Evolutionary conservation across 139 green algal species (phyloP), one percentile per base, ranked within the genome.

Genomic region (Chlamydomonas incerta): DNA sequence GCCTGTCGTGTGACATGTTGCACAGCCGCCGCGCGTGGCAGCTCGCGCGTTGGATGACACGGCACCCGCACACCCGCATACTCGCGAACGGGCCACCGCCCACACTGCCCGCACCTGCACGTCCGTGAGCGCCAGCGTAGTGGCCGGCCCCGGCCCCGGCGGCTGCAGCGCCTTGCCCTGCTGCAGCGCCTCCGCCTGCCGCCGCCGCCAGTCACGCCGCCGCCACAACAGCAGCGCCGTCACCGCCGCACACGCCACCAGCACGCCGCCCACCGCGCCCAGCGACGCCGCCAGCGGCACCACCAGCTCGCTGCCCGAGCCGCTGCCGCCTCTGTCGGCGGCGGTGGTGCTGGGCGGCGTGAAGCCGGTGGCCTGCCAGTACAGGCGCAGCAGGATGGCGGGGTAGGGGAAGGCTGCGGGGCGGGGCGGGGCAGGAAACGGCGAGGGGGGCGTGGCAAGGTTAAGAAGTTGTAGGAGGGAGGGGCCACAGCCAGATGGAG

Each of bases 101-200:
- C n/a, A n/a, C n/a, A n/a, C n/a, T 15, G 46, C 50, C 41, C 76
- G 29, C 34, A 68, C 67, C 82, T 87, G 72, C 34, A 82, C 60
- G 72, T 87, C 82, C 41, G 82, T 82, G 21, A 82, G 46, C 26
- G 76, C 71, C 46, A 87, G 50, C 31, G 82, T 87, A n/a, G 72
- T 87, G 37, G 67, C 72, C 10, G 82, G 72, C 6, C 72, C 72
- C 2, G 72, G 34, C 20, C 82, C 72, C 0, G 82, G 82, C 10
- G 72, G 58, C 52, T 55, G 76, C 8, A 50, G 41, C 41, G 41
- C 41, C 41, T 50, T 50, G 41, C 41, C 41, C 41, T 50, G 41
- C 41, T 50, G 41, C 41, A 50, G 41, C 41, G 41, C 41, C 1
- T 24, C 31, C 8, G 23, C 58, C 15, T 26, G 60, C 23, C 35